Evolutionary conservation across 305 asterid genomes (phyloP), one percentile per base, ranked within the genome.

Genomic region (Solanum hybrid): DNA sequence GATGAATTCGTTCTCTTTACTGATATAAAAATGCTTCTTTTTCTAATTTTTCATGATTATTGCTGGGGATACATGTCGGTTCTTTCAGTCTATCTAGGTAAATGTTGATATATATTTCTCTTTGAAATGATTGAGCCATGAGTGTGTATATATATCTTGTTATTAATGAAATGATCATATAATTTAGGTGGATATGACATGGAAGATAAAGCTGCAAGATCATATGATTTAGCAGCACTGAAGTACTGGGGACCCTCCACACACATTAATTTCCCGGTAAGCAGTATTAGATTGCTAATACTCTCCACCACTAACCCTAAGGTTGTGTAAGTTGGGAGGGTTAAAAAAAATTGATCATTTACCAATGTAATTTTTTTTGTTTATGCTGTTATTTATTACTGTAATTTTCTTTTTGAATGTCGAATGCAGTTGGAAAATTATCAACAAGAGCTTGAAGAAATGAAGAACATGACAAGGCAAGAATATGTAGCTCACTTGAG

Each of bases 181-280:
- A 10, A 73, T 84, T 88, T 92, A 96, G 99, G 99, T 89, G 99
- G 99, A 1, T 98, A 98, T 95, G 99, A 98, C 92, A 95, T 95
- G 97, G 99, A 98, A 92, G 99, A 96, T 37, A 98, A 96, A 90
- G 99, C 99, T 36, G 99, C 99, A 24, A 96, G 99, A 92, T 93
- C 99, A 82, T 98, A 98, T 93, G 99, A 98, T 92, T 93, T 94
- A 91, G 99, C 99, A 27, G 99, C 99, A 80, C 96, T 97, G 56
- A 97, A 97, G 90, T 97, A 97, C 86, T 97, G 99, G 99, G 99
- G 99, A 66, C 95, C 98, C 91, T 94, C 99, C 2, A 96, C 99
- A 2, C 99, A 96, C 78, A 96, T 97, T 89, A 98, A 98, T 89
- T 96, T 98, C 91, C 97, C 97, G 91, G 99, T 98, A 86, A 71